These are phyloP conservation scores for Protea cynaroides DNA, from an alignment of 164 flowering plant genomes.

Conservation along the genomic window DNA sequence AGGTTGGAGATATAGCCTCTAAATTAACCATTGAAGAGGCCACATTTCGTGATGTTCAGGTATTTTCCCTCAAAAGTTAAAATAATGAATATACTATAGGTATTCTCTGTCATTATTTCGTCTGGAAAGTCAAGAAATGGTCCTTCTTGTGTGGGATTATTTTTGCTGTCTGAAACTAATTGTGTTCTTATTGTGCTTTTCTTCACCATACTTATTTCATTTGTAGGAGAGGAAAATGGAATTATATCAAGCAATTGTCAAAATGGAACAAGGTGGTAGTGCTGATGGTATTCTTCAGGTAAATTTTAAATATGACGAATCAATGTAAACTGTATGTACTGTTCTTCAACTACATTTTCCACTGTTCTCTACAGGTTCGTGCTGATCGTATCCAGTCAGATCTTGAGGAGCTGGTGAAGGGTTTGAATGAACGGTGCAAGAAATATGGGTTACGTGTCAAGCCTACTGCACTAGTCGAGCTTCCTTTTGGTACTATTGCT, in stretches of 20 bases:
- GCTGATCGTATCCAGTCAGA: conserved; percentile 71
- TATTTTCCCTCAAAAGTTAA: no score
- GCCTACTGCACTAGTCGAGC: conserved; percentile 74
- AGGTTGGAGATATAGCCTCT: conserved; percentile 79
- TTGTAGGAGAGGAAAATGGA: conserved; percentile 76
- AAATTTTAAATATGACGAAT: conserved; percentile 9
- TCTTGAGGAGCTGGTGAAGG: conserved; percentile 75
- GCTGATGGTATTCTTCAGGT: conserved; percentile 72
- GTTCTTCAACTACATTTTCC: conserved; percentile 5
- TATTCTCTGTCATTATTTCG: conserved; percentile 11
- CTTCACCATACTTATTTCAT: conserved; percentile 1
- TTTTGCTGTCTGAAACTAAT: not conserved
- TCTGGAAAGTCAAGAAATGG: not conserved
- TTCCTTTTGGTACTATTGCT: conserved; percentile 80
- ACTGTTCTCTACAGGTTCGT: conserved; percentile 44
- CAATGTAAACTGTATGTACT: not conserved
- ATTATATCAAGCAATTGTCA: conserved; percentile 76
- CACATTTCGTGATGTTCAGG: conserved; percentile 84
- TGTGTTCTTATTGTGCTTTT: not conserved
- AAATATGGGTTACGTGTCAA: conserved; percentile 80
- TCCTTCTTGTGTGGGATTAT: not conserved
- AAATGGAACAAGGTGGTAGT: conserved; percentile 67
- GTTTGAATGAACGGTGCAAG: conserved; percentile 88
- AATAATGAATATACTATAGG: no score
- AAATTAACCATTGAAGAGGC: conserved; percentile 93